Base-by-base conservation (phyloP, 129 eudicot species). In the Flaveria bidentis region DNA sequence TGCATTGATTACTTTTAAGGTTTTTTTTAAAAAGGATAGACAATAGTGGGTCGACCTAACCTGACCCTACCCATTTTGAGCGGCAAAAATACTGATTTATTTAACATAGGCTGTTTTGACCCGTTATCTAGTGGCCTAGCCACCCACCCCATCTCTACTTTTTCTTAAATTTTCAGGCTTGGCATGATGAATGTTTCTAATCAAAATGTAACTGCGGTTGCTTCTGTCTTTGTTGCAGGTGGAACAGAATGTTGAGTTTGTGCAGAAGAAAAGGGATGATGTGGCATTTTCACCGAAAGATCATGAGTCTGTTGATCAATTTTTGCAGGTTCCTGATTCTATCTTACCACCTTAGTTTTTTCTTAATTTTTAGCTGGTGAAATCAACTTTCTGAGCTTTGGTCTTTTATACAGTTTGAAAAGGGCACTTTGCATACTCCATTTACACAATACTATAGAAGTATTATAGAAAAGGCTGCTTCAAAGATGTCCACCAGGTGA, bases 191-290 rank as follows among this genome's bases (percentile, higher is more conserved):
- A 36, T 36, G 36, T 30, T 30, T 30, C n/a, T 30, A 4, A 30
- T 4, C 36, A 30, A 5, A 30, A 30, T 30, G 4, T 30, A 30
- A 30, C 36, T n/a, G n/a, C 0, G 41, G 41, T 5, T 36, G 0
- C 0, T 36, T 49, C 23, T 76, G 4, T 9, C 53, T 65, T 77
- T 41, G 64, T 67, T 78, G 74, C 84, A 95, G 99, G 88, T 95
- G 72, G 96, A 95, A 85, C 85, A 86, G 72, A 95, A 91, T 86
- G 89, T 88, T 42, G 96, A 87, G 53, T 91, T 85, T 78, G 95
- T 91, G 80, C 96, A 85, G 86, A 95, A 83, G 82, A 95, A 91
- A 81, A 91, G 99, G 87, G 97, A 95, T 42, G 94, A 91, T 23
- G 99, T 87, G 9, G 78, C 99, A 44, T 95, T 86, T 83, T 91